These are phyloP conservation scores for Globisporangium rhizosaccharum DNA, from an alignment of 352 stramenopile genomes.

Conservation along the genomic window DNA sequence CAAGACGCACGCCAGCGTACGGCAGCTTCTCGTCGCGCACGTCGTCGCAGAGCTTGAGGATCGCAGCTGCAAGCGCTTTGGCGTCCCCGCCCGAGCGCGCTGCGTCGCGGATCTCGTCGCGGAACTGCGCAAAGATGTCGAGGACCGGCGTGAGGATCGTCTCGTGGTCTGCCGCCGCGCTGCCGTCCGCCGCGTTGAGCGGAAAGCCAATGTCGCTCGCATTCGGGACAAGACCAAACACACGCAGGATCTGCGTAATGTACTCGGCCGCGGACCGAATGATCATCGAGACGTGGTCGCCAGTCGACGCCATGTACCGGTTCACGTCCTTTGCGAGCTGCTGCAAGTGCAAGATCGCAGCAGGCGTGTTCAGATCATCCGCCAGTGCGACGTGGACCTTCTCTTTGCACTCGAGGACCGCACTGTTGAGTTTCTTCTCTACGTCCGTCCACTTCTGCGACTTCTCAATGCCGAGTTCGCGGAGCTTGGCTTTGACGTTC, in stretches of 20 bases:
- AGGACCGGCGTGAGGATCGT: constrained; percentile 80
- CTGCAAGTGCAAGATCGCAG: constrained; percentile 60
- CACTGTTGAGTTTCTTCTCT: constrained; percentile 70
- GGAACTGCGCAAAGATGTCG: constrained; percentile 89
- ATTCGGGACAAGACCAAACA: constrained; percentile 79
- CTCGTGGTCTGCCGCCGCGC: constrained; percentile 51
- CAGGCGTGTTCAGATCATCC: constrained; percentile 90
- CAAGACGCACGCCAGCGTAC: constrained; percentile 82
- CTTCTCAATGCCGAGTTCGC: constrained; percentile 70
- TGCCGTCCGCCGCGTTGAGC: constrained; percentile 31
- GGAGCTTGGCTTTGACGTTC: constrained; percentile 88
- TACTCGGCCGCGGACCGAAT: constrained; percentile 83
- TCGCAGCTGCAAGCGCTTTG: constrained; percentile 54
- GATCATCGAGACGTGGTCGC: constrained; percentile 68
- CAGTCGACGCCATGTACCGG: constrained; percentile 63
- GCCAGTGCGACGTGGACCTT: constrained; percentile 76
- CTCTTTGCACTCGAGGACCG: constrained; percentile 67
- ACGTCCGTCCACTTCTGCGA: constrained; percentile 71
- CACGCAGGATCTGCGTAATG: constrained; percentile 82
- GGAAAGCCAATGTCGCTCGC: constrained; percentile 80
- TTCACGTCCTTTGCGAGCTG: constrained; percentile 86
- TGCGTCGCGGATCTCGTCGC: constrained; percentile 72
- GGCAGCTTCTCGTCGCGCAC: constrained; percentile 89
- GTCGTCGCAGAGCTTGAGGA: constrained; percentile 83
- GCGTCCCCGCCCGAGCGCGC: constrained; percentile 43